These are phyloP conservation scores for Tubosaeta sp. DNA, from an alignment of 768 basidiomycete genomes.

Conservation along the genomic window DNA sequence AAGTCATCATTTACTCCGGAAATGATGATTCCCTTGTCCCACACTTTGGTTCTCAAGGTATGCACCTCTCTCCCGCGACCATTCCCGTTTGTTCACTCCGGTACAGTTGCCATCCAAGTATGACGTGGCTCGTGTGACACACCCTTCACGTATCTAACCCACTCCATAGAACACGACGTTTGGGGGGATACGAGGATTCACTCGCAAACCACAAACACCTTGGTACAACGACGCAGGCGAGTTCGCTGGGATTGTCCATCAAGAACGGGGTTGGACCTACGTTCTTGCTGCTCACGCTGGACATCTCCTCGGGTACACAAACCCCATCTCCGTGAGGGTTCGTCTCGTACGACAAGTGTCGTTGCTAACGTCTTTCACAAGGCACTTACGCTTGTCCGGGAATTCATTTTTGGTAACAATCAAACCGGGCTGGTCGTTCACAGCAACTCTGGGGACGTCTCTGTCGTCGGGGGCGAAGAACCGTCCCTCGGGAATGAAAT, in stretches of 20 bases:
- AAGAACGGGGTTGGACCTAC: conserved; percentile 61
- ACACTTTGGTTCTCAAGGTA: conserved; percentile 61
- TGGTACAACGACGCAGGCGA: conserved; percentile 57
- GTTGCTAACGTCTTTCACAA: conserved; percentile 19
- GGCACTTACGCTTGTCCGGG: conserved; percentile 57
- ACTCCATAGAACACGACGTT: conserved; percentile 65
- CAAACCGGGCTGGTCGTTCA: conserved; percentile 50
- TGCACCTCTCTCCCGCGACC: conserved; percentile 5
- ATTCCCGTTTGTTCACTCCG: conserved; percentile 3
- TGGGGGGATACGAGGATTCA: conserved; percentile 72
- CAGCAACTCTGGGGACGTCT: conserved; percentile 17
- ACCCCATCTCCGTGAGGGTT: conserved; percentile 42
- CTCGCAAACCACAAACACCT: conserved; percentile 59
- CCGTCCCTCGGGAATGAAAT: conserved; percentile 41
- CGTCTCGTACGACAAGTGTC: background rate
- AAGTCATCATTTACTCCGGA: conserved; percentile 57
- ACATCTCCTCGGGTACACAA: conserved; percentile 32
- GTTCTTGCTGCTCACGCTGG: conserved; percentile 36
- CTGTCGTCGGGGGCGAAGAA: conserved; percentile 48
- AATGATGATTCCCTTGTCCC: conserved; percentile 65
- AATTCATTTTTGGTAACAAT: conserved; percentile 67
- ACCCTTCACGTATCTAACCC: background rate
- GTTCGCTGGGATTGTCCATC: conserved; percentile 64
- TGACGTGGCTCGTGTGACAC: background rate
- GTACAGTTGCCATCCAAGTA: conserved; percentile 52